Evolutionary conservation across 2,329 filamentous ascomycete species (phyloP).

Genomic region (Raffaelea arxii): DNA sequence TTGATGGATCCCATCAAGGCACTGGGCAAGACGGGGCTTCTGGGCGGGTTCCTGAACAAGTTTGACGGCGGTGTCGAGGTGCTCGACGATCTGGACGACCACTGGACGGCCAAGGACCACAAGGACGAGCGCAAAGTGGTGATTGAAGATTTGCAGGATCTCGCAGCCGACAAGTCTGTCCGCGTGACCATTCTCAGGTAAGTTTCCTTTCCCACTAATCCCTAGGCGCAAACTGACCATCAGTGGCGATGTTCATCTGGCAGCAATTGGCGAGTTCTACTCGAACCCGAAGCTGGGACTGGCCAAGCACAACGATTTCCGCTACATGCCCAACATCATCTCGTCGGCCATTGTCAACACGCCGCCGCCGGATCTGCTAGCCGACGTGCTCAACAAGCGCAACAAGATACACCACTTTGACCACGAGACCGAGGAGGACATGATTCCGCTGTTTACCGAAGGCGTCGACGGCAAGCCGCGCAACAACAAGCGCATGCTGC

Average conservation of each 20-base stretch:
- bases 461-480: constrained; percentile 83
- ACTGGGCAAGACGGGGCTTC: constrained; percentile 68
- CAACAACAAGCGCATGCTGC: constrained; percentile 84
- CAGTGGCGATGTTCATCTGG: constrained; percentile 88
- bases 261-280: constrained; percentile 89
- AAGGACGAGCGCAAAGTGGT: constrained; percentile 82
- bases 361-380: constrained; percentile 78
- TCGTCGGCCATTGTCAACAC: constrained; percentile 92
- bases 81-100: constrained; percentile 84
- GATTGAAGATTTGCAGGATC: constrained; percentile 82
- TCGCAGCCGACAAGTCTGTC: constrained; percentile 86
- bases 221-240: neutral
- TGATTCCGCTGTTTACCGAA: constrained; percentile 86
- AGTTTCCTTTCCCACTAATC: constrained; percentile 7
- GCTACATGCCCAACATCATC: constrained; percentile 94
- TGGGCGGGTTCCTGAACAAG: constrained; percentile 74
- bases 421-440: constrained; percentile 78
- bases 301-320: constrained; percentile 81
- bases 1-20: constrained; percentile 85
- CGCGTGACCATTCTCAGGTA: constrained; percentile 80
- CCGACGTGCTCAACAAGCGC: constrained; percentile 85
- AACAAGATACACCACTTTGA: constrained; percentile 72
- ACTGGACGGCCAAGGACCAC: constrained; percentile 95
- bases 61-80: constrained; percentile 91
- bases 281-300: constrained; percentile 73